Evolutionary conservation across 2,329 filamentous ascomycete genomes (phyloP), one percentile per base, ranked within the genome.

Genomic region (Fusarium sp.): DNA sequence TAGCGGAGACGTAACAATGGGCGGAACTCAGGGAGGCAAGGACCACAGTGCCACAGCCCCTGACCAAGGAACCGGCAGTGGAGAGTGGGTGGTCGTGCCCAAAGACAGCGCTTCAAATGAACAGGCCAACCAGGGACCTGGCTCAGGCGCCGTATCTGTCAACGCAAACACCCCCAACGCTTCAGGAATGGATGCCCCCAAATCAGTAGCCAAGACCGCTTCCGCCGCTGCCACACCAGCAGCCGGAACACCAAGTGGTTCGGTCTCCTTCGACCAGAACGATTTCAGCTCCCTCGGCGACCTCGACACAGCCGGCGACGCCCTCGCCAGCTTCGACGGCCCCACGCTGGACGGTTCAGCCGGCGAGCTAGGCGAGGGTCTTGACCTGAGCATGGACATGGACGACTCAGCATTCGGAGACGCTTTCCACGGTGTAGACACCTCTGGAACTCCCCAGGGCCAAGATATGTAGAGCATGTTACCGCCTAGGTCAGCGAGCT

Each of bases 321-420:
- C 90, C 5, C 80, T 93, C 35, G 89, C 89, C 4, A 86, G 87
- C 39, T 93, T 90, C 74, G 88, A 87, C 41, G 86, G 86, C 17
- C 85, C 87, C 15, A 83, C 86, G 50, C 77, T 83, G 30, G 83
- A 83, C 40, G 77, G 75, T 6, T 76, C 73, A 1, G 79, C 77
- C 3, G 83, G 80, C 6, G 84, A 83, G 30, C 77, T 87, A 6
- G 86, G 82, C 22, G 86, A 87, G 41, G 87, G 85, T 10, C 77
- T 87, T n/a, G 85, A 86, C 75, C 77, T 90, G 51, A 84, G 86
- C 71, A 86, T 90, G 81, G 90, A 90, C 66, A 86, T 93, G 82
- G 91, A 93, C 46, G 91, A 94, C 74, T 93, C 90, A 35, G 92
- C 92, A 2, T 96, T 96, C 80, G 92, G 92, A 4, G 92, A 96